Base-by-base conservation (phyloP, 140 eudicot species). In the Stevia rebaudiana region DNA sequence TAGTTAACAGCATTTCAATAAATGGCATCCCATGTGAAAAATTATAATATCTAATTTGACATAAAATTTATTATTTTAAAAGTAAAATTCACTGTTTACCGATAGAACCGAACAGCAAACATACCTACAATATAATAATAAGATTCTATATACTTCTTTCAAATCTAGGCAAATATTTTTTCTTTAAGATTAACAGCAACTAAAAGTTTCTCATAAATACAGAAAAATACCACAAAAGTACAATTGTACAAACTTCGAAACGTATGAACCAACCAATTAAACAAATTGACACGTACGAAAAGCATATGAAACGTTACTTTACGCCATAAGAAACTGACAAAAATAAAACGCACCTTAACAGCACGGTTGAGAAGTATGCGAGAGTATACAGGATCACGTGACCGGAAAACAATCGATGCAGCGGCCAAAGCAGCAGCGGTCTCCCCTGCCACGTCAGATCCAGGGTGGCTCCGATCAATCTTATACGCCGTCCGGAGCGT, bases 401-500 rank as follows among this genome's bases (percentile, higher is more conserved):
- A 58, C 72, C 96, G 73, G 74, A 91, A 91, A 65, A 91, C 98
- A 46, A 91, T 87, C 1, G 96, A 84, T 3, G 95, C 95, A 6
- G 96, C 98, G 41, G 98, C 98, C 57, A 91, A 63, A 0, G 96
- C 96, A 8, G 98, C 98, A 18, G 98, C 96, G 57, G 96, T 91
- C 43, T 91, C 98, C 8, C 98, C 98, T 8, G 98, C 98, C 57
- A 91, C 98, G 74, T 91, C 98, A 33, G 98, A 91, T n/a, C 98
- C 98, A 6, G 98, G 98, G 71, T 88, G 81, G 71, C 71, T 59
- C 61, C 73, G 65, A 40, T 91, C 98, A 15, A 91, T 74, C 74
- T 69, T 83, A 54, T 81, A 91, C 61, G 75, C 96, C 15, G 92
- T 91, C 31, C 98, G 62, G 15, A 79, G 30, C 12, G 98, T 91